phyloP scores from a whole-genome alignment of 768 basidiomycete species.

The Naganishia kalamii region DNA sequence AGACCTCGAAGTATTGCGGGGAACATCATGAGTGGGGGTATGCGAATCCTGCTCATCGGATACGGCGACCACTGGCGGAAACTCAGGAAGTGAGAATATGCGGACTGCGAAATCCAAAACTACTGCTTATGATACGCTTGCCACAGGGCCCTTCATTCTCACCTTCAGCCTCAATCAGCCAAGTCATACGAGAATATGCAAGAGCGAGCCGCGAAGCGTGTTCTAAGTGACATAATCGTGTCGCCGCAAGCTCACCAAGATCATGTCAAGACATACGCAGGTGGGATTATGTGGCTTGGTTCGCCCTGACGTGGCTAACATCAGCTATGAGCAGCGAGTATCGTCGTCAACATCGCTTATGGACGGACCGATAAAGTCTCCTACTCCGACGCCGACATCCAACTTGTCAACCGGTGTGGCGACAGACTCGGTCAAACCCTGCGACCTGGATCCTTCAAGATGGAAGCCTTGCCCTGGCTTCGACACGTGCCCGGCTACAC shows the following conservation, averaged over 20 bases:
- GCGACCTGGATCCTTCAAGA: constrained; percentile 22
- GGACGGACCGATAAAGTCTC: constrained; percentile 12
- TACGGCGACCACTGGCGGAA: constrained; percentile 13
- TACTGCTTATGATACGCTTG: neutral
- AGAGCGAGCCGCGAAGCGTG: constrained; percentile 46
- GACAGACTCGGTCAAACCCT: constrained; percentile 47
- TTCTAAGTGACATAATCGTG: constrained; percentile 30
- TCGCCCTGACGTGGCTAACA: no score
- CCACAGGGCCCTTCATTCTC: constrained; percentile 56
- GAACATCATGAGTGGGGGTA: constrained; percentile 8
- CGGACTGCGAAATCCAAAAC: neutral
- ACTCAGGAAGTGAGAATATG: neutral
- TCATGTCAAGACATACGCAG: constrained; percentile 10
- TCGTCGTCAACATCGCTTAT: constrained; percentile 6
- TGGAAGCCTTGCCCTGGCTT: constrained; percentile 3
- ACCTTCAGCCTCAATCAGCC: constrained; percentile 56
- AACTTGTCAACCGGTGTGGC: constrained; percentile 45
- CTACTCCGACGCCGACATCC: constrained; percentile 44
- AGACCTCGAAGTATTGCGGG: constrained; percentile 5
- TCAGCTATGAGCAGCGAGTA: neutral
- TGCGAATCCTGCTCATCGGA: constrained; percentile 7
- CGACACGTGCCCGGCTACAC: constrained; percentile 58
- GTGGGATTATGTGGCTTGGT: neutral
- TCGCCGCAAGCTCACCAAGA: constrained; percentile 1
- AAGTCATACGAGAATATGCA: constrained; percentile 54